These are phyloP conservation scores for Corinectria fuckeliana DNA, from an alignment of 2,329 filamentous ascomycete genomes.

Conservation along the genomic window DNA sequence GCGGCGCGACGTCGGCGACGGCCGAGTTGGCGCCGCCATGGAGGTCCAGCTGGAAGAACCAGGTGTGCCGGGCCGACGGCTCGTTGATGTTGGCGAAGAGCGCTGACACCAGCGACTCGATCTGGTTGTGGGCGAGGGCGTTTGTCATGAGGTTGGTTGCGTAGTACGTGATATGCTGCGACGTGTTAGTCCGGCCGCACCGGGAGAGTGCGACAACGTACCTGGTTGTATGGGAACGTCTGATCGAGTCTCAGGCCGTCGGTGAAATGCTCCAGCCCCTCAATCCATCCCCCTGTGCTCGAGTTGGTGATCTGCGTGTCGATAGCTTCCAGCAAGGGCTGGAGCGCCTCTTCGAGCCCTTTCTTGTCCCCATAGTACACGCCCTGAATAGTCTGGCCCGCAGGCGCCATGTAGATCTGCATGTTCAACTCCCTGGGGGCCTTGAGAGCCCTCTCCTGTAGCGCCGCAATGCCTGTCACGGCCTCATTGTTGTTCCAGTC, in stretches of 20 bases:
- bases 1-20: slow-evolving; percentile 37
- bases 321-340: slow-evolving; percentile 31
- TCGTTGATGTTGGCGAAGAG: slow-evolving; percentile 30
- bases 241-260: slow-evolving; percentile 30
- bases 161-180: slow-evolving; percentile 41
- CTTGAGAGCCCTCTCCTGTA: slow-evolving; percentile 35
- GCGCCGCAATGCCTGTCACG: slow-evolving; percentile 27
- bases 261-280: slow-evolving; percentile 32
- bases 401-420: slow-evolving; percentile 32
- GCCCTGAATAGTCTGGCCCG: slow-evolving; percentile 35
- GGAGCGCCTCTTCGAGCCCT: slow-evolving; percentile 20
- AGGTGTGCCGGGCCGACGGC: slow-evolving; percentile 16
- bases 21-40: slow-evolving; percentile 46
- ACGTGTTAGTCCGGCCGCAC: not conserved
- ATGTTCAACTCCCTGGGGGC: slow-evolving; percentile 40
- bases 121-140: slow-evolving; percentile 30
- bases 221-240: slow-evolving; percentile 35
- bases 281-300: slow-evolving; percentile 36
- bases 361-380: slow-evolving; percentile 36
- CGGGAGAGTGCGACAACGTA: not conserved
- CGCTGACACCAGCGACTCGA: slow-evolving; percentile 28
- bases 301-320: slow-evolving; percentile 12
- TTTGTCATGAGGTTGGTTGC: slow-evolving; percentile 40
- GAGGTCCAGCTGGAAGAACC: slow-evolving; percentile 39
- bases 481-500: slow-evolving; percentile 28